These are phyloP conservation scores for Leccinum sublutescens DNA, from an alignment of 768 basidiomycete genomes.

Conservation along the genomic window DNA sequence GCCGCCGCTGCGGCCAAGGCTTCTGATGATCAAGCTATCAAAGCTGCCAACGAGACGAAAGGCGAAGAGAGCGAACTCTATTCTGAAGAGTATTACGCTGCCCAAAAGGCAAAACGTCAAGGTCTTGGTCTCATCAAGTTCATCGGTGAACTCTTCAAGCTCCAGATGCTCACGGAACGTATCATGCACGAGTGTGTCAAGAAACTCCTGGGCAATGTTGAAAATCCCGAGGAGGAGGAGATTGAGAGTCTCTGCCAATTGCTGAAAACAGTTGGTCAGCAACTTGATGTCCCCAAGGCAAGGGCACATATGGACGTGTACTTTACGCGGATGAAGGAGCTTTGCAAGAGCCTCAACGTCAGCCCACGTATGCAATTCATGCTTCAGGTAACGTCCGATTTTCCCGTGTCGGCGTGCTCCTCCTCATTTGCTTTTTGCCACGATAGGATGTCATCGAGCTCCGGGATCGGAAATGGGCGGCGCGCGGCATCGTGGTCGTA, in stretches of 20 bases:
- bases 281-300: constrained; percentile 79
- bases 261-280: constrained; percentile 80
- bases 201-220: constrained; percentile 90
- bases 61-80: constrained; percentile 70
- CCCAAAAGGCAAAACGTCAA: constrained; percentile 95
- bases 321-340: constrained; percentile 85
- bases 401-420: background rate
- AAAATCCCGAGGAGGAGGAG: constrained; percentile 96
- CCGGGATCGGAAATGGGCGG: constrained; percentile 78
- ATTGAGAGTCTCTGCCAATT: constrained; percentile 96
- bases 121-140: constrained; percentile 97
- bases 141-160: constrained; percentile 97
- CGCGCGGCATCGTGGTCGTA: constrained; percentile 67
- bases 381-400: constrained; percentile 70
- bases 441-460: constrained; percentile 86
- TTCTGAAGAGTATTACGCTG: constrained; percentile 94
- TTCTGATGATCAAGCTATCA: too few species aligned
- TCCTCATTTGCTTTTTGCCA: background rate
- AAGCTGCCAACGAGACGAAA: constrained; percentile 58
- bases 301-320: constrained; percentile 89
- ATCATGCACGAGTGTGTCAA: constrained; percentile 99
- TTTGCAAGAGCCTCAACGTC: constrained; percentile 72
- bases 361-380: constrained; percentile 91
- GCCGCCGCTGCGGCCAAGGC: too few species aligned
- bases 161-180: constrained; percentile 97